Evolutionary conservation across 1,284 basidiomycete species (phyloP), one percentile per base, ranked within the genome.

Genomic region (Ceratobasidium sp.): DNA sequence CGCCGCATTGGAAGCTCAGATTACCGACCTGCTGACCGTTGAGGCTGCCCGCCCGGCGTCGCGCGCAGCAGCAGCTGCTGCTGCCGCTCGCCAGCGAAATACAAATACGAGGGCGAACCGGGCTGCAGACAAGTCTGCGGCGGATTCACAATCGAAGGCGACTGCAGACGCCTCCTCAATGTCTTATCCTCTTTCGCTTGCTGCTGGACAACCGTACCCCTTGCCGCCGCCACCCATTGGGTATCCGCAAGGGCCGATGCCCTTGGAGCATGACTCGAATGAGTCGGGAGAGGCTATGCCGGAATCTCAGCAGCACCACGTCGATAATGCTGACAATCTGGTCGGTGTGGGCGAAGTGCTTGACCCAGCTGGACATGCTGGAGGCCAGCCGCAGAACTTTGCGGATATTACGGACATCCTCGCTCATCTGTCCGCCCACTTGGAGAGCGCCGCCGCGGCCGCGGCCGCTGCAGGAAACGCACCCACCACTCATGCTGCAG

Each of bases 361-460:
- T 26, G 64, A 55, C 41, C 77, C 82, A 76, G 77, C 77, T 74
- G 76, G 66, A 79, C 67, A 73, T 80, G 14, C 30, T 64, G 5
- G 44, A 30, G 28, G 30, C 58, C 38, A 69, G 47, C 52, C 73
- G 57, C 50, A 59, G n/a, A 62, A 61, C 70, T 30, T 91, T 90
- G 78, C 83, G 85, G 91, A 93, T 78, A 87, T 93, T 73, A 89
- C 85, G 76, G 91, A 92, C 77, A 91, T 93, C 67, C 81, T 93
- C 62, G 88, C 85, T 75, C 89, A 91, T 76, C 85, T 92, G 50
- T 86, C 88, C 46, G 85, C 87, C 8, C 88, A 89, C 74, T 90
- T 92, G 74, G 90, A 88, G 76, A 83, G 84, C 16, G 73, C 72
- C 21, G 54, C 70, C 41, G 54, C 69, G 8, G 75, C 72, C 9